Evolutionary conservation across 257 asterid genomes (phyloP), one percentile per base, ranked within the genome.

Genomic region (Eucommia ulmoides): DNA sequence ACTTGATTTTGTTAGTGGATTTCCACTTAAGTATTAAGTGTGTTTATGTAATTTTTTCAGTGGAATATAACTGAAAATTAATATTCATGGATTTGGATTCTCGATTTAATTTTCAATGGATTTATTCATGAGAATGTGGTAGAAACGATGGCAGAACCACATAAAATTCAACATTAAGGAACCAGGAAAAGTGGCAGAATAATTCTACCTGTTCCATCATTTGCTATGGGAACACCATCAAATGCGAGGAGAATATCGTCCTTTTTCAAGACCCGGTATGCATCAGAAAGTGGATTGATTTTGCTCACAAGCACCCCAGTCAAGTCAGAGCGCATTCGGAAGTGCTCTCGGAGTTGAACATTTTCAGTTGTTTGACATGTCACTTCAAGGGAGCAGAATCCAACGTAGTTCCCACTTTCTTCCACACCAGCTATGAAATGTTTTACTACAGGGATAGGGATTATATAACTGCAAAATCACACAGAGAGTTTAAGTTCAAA

Each of bases 301-400:
- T 74, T 77, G 72, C 85, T 82, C 46, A 84, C 72, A 49, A 89
- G 89, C 61, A 89, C 93, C 33, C 97, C 97, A 44, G 96, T 84
- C 63, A 76, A 55, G 51, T 75, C 84, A 52, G 82, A 75, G 53
- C 10, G 70, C 94, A 89, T 75, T 59, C 64, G 55, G 54, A 89
- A 84, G 74, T 80, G 81, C 45, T 76, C 77, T 3, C 88, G 81
- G 50, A 84, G 94, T 66, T 84, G 96, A 25, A 73, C 65, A 68
- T 89, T 89, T 76, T 84, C 94, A 54, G 93, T 80, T 48, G 97
- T 76, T 63, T 89, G 97, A 63, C 96, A 89, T 56, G 97, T 84
- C 61, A 89, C 65, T 33, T 96, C 97, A 80, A 82, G 65, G 44
- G 94, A 76, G 75, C 97, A 89, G 84, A 89, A 89, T 53, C 97